Evolutionary conservation across 331 rosid species (phyloP), one percentile per base, ranked within the genome.

Genomic region (Pyrus hybrid): DNA sequence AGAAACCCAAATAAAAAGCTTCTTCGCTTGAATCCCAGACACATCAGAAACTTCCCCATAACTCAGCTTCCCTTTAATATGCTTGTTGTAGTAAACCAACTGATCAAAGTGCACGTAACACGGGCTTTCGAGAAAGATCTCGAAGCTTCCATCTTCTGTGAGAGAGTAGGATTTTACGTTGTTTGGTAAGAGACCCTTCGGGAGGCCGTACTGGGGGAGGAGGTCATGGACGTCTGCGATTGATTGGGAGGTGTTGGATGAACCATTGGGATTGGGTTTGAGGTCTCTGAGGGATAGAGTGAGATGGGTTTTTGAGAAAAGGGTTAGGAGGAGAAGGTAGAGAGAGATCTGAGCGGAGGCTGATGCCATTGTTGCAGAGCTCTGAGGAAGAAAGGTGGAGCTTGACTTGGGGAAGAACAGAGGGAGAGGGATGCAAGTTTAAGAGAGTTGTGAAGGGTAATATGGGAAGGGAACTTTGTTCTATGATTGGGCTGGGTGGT

Each of bases 1-100:
- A 7, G 93, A 57, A 43, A 89, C 80, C 97, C 97, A 91, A 0
- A 86, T 7, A 77, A 93, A 93, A 3, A 84, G 72, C 67, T 81
- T 84, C 87, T 91, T 83, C 3, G 91, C 97, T 77, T 88, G 88
- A 68, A 93, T 93, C 25, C 98, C 97, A 0, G 92, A 78, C 14
- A 89, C 97, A 18, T 68, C 81, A 22, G 92, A 77, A 7, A 87
- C 89, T 18, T 84, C 82, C 4, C 92, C 92, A 22, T 80, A 76
- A 13, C 81, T 78, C 68, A 93, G 81, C 29, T 81, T 88, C 56
- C 97, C 98, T 7, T 75, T 81, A 18, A 91, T 79, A 4, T 45
- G 76, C 73, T 64, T 79, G 8, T 83, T 69, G 81, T 91, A 93
- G 62, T 89, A 91, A 1, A 89, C 98, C 56, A 86, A 29, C 21